phyloP scores from a whole-genome alignment of 2,329 filamentous ascomycete species.

The Stachybotrys chartarum region DNA sequence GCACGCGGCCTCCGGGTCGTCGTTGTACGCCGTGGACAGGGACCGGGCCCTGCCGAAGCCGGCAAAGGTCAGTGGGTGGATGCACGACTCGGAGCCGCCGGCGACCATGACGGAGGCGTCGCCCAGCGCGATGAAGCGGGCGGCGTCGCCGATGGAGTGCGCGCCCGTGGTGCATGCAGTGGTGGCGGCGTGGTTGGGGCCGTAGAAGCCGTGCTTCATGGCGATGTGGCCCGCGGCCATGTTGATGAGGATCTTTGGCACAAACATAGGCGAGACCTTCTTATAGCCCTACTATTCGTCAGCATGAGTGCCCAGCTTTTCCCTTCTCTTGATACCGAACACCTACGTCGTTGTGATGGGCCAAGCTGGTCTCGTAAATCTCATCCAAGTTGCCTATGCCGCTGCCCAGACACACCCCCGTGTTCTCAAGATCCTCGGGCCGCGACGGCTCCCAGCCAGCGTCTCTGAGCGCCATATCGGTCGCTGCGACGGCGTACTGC shows the following conservation, averaged over 20 bases:
- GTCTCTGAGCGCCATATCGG: constrained; percentile 79
- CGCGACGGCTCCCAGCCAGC: constrained; percentile 64
- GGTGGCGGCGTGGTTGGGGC: constrained; percentile 86
- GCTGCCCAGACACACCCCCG: constrained; percentile 88
- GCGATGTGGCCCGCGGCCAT: constrained; percentile 91
- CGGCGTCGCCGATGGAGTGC: constrained; percentile 89
- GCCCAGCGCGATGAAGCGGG: constrained; percentile 83
- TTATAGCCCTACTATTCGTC: constrained; percentile 63
- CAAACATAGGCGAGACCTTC: constrained; percentile 89
- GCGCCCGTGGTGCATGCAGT: constrained; percentile 96
- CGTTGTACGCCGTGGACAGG: constrained; percentile 74
- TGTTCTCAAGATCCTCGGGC: constrained; percentile 61
- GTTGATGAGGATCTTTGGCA: constrained; percentile 89
- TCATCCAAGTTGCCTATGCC: constrained; percentile 94
- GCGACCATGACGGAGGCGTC: constrained; percentile 95
- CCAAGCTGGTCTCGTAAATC: constrained; percentile 75
- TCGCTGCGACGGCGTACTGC: constrained; percentile 83
- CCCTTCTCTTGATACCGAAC: neutral
- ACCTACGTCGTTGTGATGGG: constrained; percentile 65
- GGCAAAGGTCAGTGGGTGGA: constrained; percentile 87
- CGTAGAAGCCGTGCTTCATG: constrained; percentile 83
- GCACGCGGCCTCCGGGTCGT: constrained; percentile 62
- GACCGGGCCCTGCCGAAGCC: constrained; percentile 87
- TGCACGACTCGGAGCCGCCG: constrained; percentile 91
- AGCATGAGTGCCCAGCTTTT: constrained; percentile 6